Percentiles rank a stretch among this genome's conserved stretches.
phyloP scores from a whole-genome alignment of 225 moss, liverwort and hornwort genomes.

The Rhytidiadelphus loreus region DNA sequence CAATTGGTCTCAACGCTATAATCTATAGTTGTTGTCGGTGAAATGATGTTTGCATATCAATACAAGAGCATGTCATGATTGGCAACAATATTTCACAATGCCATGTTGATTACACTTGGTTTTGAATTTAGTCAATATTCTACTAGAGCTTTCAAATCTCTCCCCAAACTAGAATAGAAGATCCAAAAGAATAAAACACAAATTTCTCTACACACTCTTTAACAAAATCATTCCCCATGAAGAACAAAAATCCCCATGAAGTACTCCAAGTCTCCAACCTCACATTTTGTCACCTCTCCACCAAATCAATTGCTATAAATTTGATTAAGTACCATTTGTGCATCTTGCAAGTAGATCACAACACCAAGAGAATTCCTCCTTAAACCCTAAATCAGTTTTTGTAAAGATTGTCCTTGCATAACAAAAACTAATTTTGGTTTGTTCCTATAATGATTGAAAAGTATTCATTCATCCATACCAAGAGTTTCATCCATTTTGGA shows the following conservation, averaged over 20 bases:
- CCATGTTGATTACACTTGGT: background rate
- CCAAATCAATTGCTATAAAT: background rate
- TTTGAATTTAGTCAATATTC: background rate
- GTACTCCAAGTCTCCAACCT: background rate
- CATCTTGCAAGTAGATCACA: fast-evolving
- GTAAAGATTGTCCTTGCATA: background rate
- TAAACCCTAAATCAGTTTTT: fast-evolving
- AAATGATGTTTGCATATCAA: too few relatives aligned
- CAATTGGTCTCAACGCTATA: fast-evolving
- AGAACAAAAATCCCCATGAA: fast-evolving
- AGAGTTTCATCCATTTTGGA: background rate
- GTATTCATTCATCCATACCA: too few relatives aligned
- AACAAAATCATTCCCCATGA: background rate
- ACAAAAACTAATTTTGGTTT: background rate
- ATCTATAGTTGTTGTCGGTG: fast-evolving
- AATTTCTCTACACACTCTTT: background rate
- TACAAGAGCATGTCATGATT: too few relatives aligned
- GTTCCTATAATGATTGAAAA: too few relatives aligned
- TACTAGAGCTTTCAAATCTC: background rate
- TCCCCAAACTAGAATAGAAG: fast-evolving
- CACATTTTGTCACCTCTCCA: background rate
- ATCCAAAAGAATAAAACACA: background rate
- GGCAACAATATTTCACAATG: too few relatives aligned
- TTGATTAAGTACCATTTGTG: fast-evolving
- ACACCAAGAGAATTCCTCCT: fast-evolving